These are phyloP conservation scores for Blastobotrys proliferans DNA, from an alignment of 1,139 yeast species.

Conservation along the genomic window DNA sequence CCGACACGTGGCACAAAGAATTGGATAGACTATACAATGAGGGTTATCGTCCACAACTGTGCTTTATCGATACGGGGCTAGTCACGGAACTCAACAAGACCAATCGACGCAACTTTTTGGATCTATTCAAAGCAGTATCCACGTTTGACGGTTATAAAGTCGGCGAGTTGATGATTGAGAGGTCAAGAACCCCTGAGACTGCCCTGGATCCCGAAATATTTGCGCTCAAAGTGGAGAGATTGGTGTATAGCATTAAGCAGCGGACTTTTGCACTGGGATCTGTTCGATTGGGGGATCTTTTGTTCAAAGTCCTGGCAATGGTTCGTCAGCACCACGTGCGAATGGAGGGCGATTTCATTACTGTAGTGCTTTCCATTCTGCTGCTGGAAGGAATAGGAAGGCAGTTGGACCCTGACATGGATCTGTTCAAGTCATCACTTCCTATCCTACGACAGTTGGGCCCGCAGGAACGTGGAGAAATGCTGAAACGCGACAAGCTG, in stretches of 20 bases:
- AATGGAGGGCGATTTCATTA: constrained; percentile 95
- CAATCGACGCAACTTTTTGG: constrained; percentile 82
- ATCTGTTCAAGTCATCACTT: constrained; percentile 87
- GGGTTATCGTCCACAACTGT: constrained; percentile 80
- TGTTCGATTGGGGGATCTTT: constrained; percentile 84
- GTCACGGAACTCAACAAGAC: constrained; percentile 79
- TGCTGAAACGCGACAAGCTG: constrained; percentile 57
- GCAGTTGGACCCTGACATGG: constrained; percentile 87
- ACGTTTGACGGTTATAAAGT: constrained; percentile 92
- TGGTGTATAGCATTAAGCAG: constrained; percentile 76
- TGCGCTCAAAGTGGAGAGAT: constrained; percentile 78
- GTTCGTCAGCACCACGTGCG: constrained; percentile 92
- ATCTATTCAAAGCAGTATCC: constrained; percentile 80
- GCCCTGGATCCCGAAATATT: constrained; percentile 80
- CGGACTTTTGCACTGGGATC: constrained; percentile 91
- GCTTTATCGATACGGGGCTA: constrained; percentile 89
- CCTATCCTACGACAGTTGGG: constrained; percentile 87
- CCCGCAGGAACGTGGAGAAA: constrained; percentile 48
- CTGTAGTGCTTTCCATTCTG: constrained; percentile 86
- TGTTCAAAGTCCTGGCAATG: constrained; percentile 84
- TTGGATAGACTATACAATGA: constrained; percentile 50
- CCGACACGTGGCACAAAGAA: constrained; percentile 48
- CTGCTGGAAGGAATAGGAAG: constrained; percentile 93
- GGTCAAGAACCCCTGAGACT: constrained; percentile 92
- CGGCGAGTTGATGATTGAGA: constrained; percentile 91